These are phyloP conservation scores for Hebeloma cylindrosporum DNA, from an alignment of 768 basidiomycete species.

Conservation along the genomic window DNA sequence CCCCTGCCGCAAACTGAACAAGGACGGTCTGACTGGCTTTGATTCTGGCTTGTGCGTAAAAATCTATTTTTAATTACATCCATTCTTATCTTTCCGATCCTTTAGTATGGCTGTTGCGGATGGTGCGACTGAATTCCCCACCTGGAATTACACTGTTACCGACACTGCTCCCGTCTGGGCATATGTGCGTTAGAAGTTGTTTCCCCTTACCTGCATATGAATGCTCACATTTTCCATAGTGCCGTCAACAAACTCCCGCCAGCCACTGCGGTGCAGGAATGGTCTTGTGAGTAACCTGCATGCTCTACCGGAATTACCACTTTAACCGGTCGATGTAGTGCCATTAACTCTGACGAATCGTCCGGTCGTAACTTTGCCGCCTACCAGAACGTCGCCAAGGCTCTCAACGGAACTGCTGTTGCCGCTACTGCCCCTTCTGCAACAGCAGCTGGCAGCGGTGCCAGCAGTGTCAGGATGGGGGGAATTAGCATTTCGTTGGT, in stretches of 20 bases:
- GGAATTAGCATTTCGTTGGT: slow-evolving; percentile 30
- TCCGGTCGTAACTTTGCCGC: slow-evolving; percentile 53
- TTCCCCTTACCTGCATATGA: neutral
- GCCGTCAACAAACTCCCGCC: slow-evolving; percentile 38
- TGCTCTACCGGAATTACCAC: neutral
- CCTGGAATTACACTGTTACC: slow-evolving; percentile 56
- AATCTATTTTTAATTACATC: neutral
- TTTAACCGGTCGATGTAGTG: slow-evolving; percentile 36
- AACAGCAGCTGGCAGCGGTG: slow-evolving; percentile 28
- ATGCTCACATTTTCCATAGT: slow-evolving; percentile 26
- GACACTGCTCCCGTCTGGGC: slow-evolving; percentile 61
- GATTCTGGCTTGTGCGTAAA: slow-evolving; percentile 56
- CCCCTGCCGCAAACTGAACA: slow-evolving; percentile 51
- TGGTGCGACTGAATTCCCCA: slow-evolving; percentile 48
- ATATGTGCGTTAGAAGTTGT: slow-evolving; percentile 36
- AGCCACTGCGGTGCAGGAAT: slow-evolving; percentile 54
- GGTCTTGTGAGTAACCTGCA: slow-evolving; percentile 43
- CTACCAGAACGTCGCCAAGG: slow-evolving; percentile 54
- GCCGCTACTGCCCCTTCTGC: slow-evolving; percentile 30
- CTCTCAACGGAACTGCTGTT: slow-evolving; percentile 51
- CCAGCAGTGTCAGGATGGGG: slow-evolving; percentile 34
- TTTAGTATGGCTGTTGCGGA: slow-evolving; percentile 41
- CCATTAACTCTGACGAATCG: slow-evolving; percentile 56
- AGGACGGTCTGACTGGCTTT: slow-evolving; percentile 44
- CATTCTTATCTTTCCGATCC: neutral